Evolutionary conservation across 257 asterid species (phyloP), one percentile per base, ranked within the genome.

Genomic region (Solanum bulbocastanum): DNA sequence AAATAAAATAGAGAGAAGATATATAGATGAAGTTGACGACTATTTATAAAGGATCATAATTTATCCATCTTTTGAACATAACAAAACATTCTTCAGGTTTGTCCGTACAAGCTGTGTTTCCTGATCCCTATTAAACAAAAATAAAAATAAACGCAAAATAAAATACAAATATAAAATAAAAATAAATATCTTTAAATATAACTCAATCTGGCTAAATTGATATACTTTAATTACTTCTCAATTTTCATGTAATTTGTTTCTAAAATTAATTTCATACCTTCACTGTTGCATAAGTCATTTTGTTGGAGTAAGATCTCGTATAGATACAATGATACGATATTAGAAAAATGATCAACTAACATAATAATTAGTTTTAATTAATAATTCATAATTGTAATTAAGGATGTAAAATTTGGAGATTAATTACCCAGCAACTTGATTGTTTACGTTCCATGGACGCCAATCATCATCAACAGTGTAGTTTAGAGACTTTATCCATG

Each of bases 201-300:
- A 40, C 46, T 40, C 46, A 40, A 40, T 40, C 46, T 40, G 4
- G 3, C 14, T 40, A 40, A 65, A 65, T 12, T 62, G 32, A 8
- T 30, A 62, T 23, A 9, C 10, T 1, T 23, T 23, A 65, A 62
- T n/a, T 10, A n/a, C 2, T 23, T 62, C 14, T 40, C 13, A n/a
- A 62, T 62, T 62, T 62, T 62, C 32, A 62, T 23, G 15, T 2
- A 62, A 65, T 1, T 65, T 65, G 4, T 62, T 9, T 62, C 71
- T 62, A n/a, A 6, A 62, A 62, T 23, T n/a, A 65, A 23, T 65
- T 65, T n/a, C 69, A 62, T 88, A 74, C 93, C 93, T 92, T 92
- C 10, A 92, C 90, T 0, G 94, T 92, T 35, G 93, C 91, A 87
- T 88, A 92, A 32, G 92, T 90, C 93, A 92, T 92, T 49, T 42